Base-by-base conservation (phyloP, 768 basidiomycete genomes). In the Exsudoporus frostii region DNA sequence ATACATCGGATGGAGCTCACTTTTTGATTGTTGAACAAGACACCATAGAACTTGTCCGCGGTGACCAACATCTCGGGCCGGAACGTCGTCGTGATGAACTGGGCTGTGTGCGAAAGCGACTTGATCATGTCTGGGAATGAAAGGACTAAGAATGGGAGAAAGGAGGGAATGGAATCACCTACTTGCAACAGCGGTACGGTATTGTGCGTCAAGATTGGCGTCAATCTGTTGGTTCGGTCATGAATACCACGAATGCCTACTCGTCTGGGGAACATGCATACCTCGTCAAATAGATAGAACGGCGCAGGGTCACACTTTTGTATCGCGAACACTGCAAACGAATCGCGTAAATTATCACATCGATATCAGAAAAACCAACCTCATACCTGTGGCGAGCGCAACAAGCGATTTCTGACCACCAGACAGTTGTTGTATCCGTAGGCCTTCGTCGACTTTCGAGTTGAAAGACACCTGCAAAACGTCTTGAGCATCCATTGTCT, bases 251-350 rank as follows among this genome's bases (percentile, higher is more conserved):
- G 17, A 43, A 45, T 20, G 46, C 45, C 14, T 46, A 19, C 17
- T 20, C 14, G 45, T 27, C 30, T 9, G 8, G n/a, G n/a, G 15
- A 41, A 45, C 25, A 36, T 19, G 2, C 37, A 9, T 55, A 86
- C 88, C 77, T 98, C 97, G 66, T 99, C 97, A 63, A 99, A 98
- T n/a, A 99, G 79, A 71, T 98, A 98, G 76, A 99, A 99, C 2
- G 97, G 97, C 0, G 97, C 96, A 2, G 97, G 97, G 64, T 99
- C 97, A 66, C 96, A 98, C 72, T 97, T 98, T 72, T 99, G 97
- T 60, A 98, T 98, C 15, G 96, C 93, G 64, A 99, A 98, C 24
- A 99, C 95, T 91, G 64, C 1, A 29, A 43, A 30, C n/a, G 13
- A 17, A 39, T 20, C 29, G 9, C 9, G 45, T 68, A 20, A 60